These are phyloP conservation scores for Sporothrix phasma DNA, from an alignment of 2,329 filamentous ascomycete species.

Conservation along the genomic window DNA sequence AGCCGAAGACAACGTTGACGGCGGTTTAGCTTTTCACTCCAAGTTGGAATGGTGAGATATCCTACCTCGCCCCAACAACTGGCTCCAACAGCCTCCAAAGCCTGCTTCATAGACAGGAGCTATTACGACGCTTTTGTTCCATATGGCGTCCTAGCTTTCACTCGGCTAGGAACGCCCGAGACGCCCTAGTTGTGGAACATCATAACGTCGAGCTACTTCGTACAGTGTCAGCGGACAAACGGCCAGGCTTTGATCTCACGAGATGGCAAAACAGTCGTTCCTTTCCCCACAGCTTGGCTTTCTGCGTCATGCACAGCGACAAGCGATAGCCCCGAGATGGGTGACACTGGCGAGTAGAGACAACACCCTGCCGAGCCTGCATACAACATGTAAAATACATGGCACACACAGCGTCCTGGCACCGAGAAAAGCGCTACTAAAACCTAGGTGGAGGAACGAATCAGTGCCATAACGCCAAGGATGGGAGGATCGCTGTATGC, in stretches of 20 bases:
- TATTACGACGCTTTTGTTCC: too few species aligned
- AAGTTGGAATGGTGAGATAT: slow-evolving; percentile 6
- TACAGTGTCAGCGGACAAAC: background rate
- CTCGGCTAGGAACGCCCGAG: background rate
- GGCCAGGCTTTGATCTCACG: background rate
- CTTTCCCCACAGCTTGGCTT: background rate
- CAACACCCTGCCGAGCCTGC: background rate
- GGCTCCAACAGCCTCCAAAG: too few species aligned
- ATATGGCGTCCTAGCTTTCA: too few species aligned
- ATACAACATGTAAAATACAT: background rate
- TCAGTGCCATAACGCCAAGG: slow-evolving; percentile 1
- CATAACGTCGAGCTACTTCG: too few species aligned
- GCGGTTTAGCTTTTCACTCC: background rate
- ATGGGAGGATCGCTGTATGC: background rate
- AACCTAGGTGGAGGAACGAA: background rate
- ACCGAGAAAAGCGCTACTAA: background rate
- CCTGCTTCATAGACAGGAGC: too few species aligned
- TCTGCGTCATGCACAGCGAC: background rate
- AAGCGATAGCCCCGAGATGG: background rate
- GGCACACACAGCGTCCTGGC: background rate
- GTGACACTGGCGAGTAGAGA: background rate
- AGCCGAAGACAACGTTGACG: slow-evolving; percentile 4
- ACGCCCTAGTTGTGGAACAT: background rate
- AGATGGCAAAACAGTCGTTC: background rate
- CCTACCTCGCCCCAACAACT: too few species aligned